Base-by-base conservation (phyloP, 331 rosid species). In the Acacia pycnantha region DNA sequence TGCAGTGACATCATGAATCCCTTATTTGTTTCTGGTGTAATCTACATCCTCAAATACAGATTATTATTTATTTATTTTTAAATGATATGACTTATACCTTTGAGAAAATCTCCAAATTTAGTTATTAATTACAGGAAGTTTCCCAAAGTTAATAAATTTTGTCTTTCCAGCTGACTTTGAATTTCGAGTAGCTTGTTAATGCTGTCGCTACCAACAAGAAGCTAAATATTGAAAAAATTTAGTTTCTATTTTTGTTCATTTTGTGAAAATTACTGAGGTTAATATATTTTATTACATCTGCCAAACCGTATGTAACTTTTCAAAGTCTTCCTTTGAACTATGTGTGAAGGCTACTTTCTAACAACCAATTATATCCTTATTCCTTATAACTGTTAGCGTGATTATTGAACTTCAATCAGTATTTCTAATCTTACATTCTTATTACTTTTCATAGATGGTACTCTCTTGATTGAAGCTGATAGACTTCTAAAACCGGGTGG, bases 401-500 rank as follows among this genome's bases (percentile, higher is more conserved):
- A 29, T 62, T 21, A 33, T 33, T 82, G 65, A 53, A 76, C 31
- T 14, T 37, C 40, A 19, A 47, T 74, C 47, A 79, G 12, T 82
- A 77, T 81, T 26, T 73, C 37, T 81, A 46, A 74, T 53, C n/a
- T 46, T 66, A 50, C 59, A 67, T 78, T 82, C 76, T 68, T 80
- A 22, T 82, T 79, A 35, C 50, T 31, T 81, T 71, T 41, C 43
- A 69, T 89, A 96, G 99, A 89, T 92, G 99, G 99, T 53, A 79
- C 84, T 72, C 84, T 92, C 87, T 81, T 96, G 90, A 89, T 94
- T 81, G 99, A 96, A 88, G 99, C 87, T 33, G 98, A 96, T 87
- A 91, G 99, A 85, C 91, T 96, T 80, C 66, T 96, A 81, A 94
- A 86, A 86, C 99, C 99, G 19, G 99, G 99, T 33, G 99, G 99